Percentiles rank a stretch among this genome's conserved stretches.
Evolutionary conservation across 441 rosid genomes (phyloP).

Genomic region (Erodium moschatum): DNA sequence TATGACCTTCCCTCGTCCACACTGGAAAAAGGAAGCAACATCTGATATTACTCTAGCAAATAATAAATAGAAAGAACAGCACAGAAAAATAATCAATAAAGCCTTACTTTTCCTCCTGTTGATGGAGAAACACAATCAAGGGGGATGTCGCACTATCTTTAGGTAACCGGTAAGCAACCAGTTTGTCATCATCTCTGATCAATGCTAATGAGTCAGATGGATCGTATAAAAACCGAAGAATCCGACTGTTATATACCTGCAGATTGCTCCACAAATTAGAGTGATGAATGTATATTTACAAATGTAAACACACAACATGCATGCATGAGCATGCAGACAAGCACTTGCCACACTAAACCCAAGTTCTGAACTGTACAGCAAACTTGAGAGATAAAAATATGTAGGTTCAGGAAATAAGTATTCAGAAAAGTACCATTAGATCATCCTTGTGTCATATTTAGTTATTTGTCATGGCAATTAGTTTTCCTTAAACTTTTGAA

Average conservation of each 20-base stretch:
- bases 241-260: conserved; percentile 46
- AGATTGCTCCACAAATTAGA: conserved; percentile 1
- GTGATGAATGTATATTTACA: conserved; percentile 15
- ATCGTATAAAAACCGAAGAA: conserved; percentile 58
- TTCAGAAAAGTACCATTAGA: neutral
- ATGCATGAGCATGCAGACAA: neutral
- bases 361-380: conserved; percentile 1
- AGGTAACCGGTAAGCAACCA: conserved; percentile 54
- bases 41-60: neutral
- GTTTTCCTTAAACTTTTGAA: neutral
- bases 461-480: neutral
- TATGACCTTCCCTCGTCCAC: neutral
- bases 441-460: neutral
- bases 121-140: conserved; percentile 59
- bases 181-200: conserved; percentile 61
- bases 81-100: conserved; percentile 17
- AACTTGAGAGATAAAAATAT: conserved; percentile 3
- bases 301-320: conserved; percentile 14
- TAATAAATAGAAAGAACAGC: neutral
- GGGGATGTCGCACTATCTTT: conserved; percentile 38
- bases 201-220: conserved; percentile 54
- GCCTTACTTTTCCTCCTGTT: conserved; percentile 57
- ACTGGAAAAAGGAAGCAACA: neutral
- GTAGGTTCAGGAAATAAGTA: neutral
- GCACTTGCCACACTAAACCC: neutral